Evolutionary conservation across 176 grass and related monocot genomes (phyloP).

Genomic region (Oryza meridionalis): DNA sequence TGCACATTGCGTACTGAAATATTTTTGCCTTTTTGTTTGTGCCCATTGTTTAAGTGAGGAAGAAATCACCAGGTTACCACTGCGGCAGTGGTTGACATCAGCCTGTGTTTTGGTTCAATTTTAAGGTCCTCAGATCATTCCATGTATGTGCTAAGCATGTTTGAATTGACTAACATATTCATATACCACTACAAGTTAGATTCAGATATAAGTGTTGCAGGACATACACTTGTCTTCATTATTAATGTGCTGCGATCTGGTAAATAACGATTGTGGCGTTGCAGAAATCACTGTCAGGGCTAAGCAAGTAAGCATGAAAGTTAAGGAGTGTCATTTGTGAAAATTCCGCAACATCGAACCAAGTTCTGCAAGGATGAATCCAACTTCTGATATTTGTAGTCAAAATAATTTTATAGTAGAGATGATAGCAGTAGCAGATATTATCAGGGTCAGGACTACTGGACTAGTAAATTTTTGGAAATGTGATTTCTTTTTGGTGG

Average conservation of each 20-base stretch:
- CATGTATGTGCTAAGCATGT: constrained; percentile 2
- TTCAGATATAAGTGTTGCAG: not conserved
- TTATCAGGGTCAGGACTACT: constrained; percentile 2
- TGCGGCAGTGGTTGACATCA: not conserved
- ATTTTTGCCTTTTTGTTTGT: not conserved
- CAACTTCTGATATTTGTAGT: constrained; percentile 25
- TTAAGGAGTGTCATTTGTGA: constrained; percentile 15
- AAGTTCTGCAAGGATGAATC: not conserved
- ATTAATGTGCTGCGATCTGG: not conserved
- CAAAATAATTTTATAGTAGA: constrained; percentile 1
- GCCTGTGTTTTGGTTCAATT: constrained; percentile 15
- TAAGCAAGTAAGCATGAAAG: not conserved
- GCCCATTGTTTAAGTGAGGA: not conserved
- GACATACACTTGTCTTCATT: not conserved
- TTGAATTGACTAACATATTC: not conserved
- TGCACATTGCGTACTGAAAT: not conserved
- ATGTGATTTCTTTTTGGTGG: constrained; percentile 6
- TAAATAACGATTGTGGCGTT: constrained; percentile 4
- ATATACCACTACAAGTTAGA: constrained; percentile 17
- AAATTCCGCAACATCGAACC: not conserved
- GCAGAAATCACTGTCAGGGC: not conserved
- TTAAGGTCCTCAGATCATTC: not conserved
- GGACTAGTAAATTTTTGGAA: constrained; percentile 7
- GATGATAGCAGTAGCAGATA: constrained; percentile 11
- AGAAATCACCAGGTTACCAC: not conserved